Base-by-base conservation (phyloP, 441 rosid species). In the Adansonia gregorii region DNA sequence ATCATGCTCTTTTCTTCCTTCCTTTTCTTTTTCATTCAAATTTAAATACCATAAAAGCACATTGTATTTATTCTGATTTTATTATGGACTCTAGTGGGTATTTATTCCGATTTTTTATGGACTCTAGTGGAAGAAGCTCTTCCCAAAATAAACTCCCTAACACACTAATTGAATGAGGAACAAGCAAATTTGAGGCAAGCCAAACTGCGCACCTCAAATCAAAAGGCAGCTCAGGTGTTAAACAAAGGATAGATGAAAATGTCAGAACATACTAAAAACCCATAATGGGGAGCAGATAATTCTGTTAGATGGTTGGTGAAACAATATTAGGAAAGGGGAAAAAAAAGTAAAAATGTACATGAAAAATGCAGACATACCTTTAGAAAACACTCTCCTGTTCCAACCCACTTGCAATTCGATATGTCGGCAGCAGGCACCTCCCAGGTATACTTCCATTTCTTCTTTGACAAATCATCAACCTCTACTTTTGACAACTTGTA, bases 381-480 rank as follows among this genome's bases (percentile, higher is more conserved):
- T 51, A 88, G 71, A 75, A 88, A 88, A 83, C 86, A 86, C 76
- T 83, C 85, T 60, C 90, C 87, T 0, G 94, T 91, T 80, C 94
- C 99, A 68, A 78, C 69, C 95, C 96, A 93, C 84, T 69, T 95
- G 90, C 94, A 91, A 78, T 89, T 88, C 71, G 91, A 82, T 86
- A 84, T 83, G 76, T 81, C 92, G 75, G 80, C 63, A 79, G 93
- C 88, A 80, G 91, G 90, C 72, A 88, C 75, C 72, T 93, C 93
- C 97, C 97, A 95, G 56, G 78, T 84, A 84, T 89, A 92, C 75
- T 89, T 90, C 91, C 89, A 83, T 78, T 82, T 88, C 65, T 90
- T 91, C 68, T 82, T 84, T 17, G 87, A 80, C 77, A 93, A 79
- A 72, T 75, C 79, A 56, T 89, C 85, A 79, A 83, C 74, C 80